Percentiles rank a stretch among this genome's conserved stretches.
Conservation (phyloP, 495 filamentous ascomycete genomes). For the Xylaria grammica region DNA sequence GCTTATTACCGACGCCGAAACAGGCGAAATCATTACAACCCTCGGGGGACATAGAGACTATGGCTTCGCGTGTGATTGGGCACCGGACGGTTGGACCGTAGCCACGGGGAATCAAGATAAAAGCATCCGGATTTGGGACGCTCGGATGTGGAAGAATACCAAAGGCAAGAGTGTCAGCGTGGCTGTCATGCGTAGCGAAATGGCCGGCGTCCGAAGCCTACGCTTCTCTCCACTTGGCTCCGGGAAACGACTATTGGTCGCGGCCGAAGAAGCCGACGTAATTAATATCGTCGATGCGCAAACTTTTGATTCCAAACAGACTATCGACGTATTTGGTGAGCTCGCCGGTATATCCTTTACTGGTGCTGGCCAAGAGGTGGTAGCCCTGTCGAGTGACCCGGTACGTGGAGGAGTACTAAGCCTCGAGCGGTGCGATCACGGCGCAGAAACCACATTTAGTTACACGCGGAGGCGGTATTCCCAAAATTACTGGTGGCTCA, state of each 20-base stretch:
- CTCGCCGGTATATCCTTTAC: conserved; percentile 78
- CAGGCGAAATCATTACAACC: conserved; percentile 50
- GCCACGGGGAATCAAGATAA: conserved; percentile 92
- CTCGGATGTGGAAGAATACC: conserved; percentile 67
- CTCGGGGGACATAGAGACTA: conserved; percentile 78
- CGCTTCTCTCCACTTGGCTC: conserved; percentile 81
- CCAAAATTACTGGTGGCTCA: conserved; percentile 17
- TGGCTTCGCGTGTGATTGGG: conserved; percentile 91
- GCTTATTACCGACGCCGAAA: conserved; percentile 56
- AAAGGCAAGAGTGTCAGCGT: conserved; percentile 55
- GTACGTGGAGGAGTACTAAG: conserved; percentile 81
- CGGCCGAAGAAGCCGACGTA: conserved; percentile 84
- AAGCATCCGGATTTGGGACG: conserved; percentile 84
- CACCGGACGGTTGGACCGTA: conserved; percentile 83
- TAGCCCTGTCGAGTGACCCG: conserved; percentile 75
- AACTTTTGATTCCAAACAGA: conserved; percentile 70
- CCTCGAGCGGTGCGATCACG: conserved; percentile 63
- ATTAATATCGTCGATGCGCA: conserved; percentile 78
- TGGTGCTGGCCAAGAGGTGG: conserved; percentile 72
- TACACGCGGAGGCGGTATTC: conserved; percentile 24
- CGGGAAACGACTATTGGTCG: conserved; percentile 74
- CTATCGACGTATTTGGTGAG: conserved; percentile 84
- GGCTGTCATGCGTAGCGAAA: conserved; percentile 69
- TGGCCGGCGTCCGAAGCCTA: conserved; percentile 78
- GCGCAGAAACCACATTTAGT: conserved; percentile 48